Conservation (phyloP, 73 alveolate genomes). For the Symbiodinium natans region DNA sequence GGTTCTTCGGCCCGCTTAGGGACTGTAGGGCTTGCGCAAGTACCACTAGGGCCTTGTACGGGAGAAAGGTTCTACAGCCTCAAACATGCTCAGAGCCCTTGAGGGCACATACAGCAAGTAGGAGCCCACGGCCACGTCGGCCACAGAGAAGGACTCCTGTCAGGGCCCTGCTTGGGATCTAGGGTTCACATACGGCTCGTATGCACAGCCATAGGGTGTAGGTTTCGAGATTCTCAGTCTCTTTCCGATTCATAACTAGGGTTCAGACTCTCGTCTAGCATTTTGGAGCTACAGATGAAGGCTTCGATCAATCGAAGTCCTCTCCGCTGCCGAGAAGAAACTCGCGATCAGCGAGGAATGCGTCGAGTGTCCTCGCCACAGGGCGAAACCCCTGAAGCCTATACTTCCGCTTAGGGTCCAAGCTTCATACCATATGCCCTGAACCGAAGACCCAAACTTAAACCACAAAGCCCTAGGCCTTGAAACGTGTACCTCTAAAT, state of each 20-base stretch:
- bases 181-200: not conserved
- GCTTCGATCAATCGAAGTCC: no score
- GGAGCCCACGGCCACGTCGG: slow-evolving; percentile 84
- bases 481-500: no score
- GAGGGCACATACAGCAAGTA: slow-evolving; percentile 73
- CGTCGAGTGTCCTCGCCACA: not conserved
- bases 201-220: not conserved
- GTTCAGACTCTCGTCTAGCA: no score
- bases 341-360: slow-evolving; percentile 24
- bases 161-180: not conserved
- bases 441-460: not conserved
- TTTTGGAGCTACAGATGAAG: no score
- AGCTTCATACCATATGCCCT: no score
- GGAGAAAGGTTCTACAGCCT: no score
- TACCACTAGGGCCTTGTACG: no score
- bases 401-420: not conserved
- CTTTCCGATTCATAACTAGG: not conserved
- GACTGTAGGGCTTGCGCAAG: no score
- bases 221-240: no score
- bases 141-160: slow-evolving; percentile 79
- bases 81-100: no score
- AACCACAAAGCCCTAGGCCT: not conserved
- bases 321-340: slow-evolving; percentile 71
- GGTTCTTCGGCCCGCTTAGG: no score
- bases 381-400: no score